phyloP scores from a whole-genome alignment of 345 rosid species.

The Ceriops zippeliana region DNA sequence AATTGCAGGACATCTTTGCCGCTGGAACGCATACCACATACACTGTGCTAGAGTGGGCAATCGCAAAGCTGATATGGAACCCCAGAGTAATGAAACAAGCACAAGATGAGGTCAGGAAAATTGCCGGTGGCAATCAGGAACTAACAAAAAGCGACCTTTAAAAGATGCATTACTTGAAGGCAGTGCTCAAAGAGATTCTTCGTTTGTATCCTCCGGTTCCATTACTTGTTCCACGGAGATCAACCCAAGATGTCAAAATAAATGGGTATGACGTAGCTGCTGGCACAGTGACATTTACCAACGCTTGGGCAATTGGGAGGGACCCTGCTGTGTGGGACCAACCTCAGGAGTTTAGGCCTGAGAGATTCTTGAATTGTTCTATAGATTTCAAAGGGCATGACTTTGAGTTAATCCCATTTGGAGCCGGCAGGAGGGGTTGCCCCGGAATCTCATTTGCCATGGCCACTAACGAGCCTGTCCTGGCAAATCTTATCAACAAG shows the following conservation, averaged over 20 bases:
- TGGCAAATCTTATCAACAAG: constrained; percentile 30
- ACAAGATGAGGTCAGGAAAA: constrained; percentile 21
- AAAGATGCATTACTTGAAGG: constrained; percentile 28
- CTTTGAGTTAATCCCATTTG: constrained; percentile 39
- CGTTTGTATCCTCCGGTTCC: constrained; percentile 42
- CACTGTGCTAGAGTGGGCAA: constrained; percentile 39
- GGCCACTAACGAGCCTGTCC: constrained; percentile 10
- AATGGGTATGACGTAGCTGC: constrained; percentile 26
- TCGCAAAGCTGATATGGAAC: constrained; percentile 39
- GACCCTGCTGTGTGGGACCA: constrained; percentile 28
- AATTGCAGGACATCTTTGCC: constrained; percentile 28
- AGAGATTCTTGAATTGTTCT: constrained; percentile 29
- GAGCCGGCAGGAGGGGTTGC: constrained; percentile 38
- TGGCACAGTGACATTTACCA: constrained; percentile 23
- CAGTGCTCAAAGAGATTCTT: constrained; percentile 39
- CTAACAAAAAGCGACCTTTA: constrained; percentile 16
- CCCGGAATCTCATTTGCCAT: constrained; percentile 28
- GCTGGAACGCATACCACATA: constrained; percentile 39
- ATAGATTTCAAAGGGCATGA: constrained; percentile 34
- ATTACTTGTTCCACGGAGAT: constrained; percentile 24
- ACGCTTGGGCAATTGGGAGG: constrained; percentile 38
- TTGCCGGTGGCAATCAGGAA: neutral
- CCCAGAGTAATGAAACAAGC: constrained; percentile 25
- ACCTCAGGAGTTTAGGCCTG: constrained; percentile 33
- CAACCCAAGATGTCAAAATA: constrained; percentile 27